Evolutionary conservation across 768 basidiomycete genomes (phyloP).

Genomic region (Cubamyces sp.): DNA sequence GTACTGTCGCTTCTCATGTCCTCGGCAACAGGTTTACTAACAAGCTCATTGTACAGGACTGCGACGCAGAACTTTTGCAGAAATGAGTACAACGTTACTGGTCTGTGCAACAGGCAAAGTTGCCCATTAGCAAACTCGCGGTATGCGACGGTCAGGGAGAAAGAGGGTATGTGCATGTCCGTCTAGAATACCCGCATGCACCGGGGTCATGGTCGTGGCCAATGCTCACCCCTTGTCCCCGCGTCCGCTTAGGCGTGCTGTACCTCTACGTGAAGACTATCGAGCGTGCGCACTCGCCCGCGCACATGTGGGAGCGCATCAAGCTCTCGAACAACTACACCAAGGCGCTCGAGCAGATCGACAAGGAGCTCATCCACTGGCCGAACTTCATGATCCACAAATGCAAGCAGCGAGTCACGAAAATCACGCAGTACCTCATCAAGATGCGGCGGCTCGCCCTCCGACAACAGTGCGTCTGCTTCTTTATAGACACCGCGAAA

Average conservation of each 20-base stretch:
- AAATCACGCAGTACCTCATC: slow-evolving; percentile 98
- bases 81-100: slow-evolving; percentile 98
- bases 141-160: slow-evolving; percentile 97
- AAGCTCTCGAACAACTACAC: slow-evolving; percentile 92
- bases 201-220: background rate
- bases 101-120: slow-evolving; percentile 91
- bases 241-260: slow-evolving; percentile 61
- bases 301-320: slow-evolving; percentile 97
- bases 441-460: slow-evolving; percentile 94
- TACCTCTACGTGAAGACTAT: slow-evolving; percentile 98
- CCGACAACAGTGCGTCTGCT: slow-evolving; percentile 72
- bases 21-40: slow-evolving; percentile 6
- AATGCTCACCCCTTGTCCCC: background rate
- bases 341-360: slow-evolving; percentile 97
- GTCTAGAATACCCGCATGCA: background rate
- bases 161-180: slow-evolving; percentile 67
- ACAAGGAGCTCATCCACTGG: slow-evolving; percentile 96
- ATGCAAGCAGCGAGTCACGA: slow-evolving; percentile 98
- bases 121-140: slow-evolving; percentile 98
- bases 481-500: background rate
- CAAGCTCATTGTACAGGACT: slow-evolving; percentile 57
- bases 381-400: slow-evolving; percentile 97
- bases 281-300: slow-evolving; percentile 94
- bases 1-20: slow-evolving; percentile 34
- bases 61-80: slow-evolving; percentile 97